Evolutionary conservation across 192 early-diverging fungal species (phyloP).

Genomic region (Pilaira anomala): DNA sequence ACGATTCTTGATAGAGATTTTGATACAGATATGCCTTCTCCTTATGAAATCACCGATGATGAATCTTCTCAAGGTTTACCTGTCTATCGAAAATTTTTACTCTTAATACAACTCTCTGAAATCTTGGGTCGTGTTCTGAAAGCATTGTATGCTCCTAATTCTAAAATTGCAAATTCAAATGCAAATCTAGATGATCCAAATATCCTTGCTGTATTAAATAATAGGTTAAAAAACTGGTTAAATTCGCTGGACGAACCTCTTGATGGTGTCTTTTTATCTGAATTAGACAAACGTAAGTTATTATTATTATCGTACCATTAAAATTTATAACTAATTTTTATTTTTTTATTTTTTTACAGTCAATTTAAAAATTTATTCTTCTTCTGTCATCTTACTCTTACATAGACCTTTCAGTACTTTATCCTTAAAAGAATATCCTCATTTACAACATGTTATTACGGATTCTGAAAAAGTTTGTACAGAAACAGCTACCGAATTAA

Average conservation of each 20-base stretch:
- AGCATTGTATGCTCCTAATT: constrained; percentile 45
- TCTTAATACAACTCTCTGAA: constrained; percentile 47
- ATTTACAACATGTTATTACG: background rate
- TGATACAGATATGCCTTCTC: constrained; percentile 30
- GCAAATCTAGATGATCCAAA: constrained; percentile 43
- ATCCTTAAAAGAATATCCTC: background rate
- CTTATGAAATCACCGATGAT: constrained; percentile 23
- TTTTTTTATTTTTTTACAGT: background rate
- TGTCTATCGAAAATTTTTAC: constrained; percentile 39
- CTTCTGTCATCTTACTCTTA: constrained; percentile 39
- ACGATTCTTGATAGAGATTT: constrained; percentile 43
- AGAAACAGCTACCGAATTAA: constrained; percentile 16
- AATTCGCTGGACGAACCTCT: constrained; percentile 19
- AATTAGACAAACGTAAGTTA: constrained; percentile 20
- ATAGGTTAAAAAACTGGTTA: constrained; percentile 27
- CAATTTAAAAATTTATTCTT: constrained; percentile 39
- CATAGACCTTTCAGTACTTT: constrained; percentile 44
- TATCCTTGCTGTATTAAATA: constrained; percentile 39
- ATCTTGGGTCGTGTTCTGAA: constrained; percentile 50
- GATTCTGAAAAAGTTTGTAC: constrained; percentile 21
- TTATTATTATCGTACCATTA: too few species aligned
- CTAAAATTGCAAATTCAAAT: constrained; percentile 40
- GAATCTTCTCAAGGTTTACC: constrained; percentile 8
- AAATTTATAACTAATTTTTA: too few species aligned
- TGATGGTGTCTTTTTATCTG: constrained; percentile 14